Percentiles rank a stretch among this genome's conserved stretches.
These are phyloP conservation scores for Cyberlindnera maclurae DNA, from an alignment of 805 yeast genomes.

Conservation along the genomic window DNA sequence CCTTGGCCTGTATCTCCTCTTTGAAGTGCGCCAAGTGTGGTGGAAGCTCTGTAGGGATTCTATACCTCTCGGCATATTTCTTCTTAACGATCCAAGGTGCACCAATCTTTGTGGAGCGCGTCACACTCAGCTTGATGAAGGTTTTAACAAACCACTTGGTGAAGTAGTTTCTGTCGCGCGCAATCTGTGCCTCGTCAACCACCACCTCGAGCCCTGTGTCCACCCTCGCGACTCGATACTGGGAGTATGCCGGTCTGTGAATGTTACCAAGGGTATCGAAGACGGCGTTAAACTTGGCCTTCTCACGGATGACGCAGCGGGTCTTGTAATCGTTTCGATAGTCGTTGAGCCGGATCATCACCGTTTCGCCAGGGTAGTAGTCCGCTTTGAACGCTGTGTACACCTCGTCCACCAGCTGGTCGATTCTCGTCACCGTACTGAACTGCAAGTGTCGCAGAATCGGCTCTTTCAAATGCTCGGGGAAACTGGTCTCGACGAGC, in stretches of 20 bases:
- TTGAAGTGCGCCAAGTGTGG: constrained; percentile 35
- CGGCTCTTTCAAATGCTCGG: constrained; percentile 88
- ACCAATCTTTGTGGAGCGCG: constrained; percentile 73
- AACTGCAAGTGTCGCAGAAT: constrained; percentile 81
- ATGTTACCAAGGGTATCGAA: constrained; percentile 29
- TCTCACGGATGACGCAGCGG: constrained; percentile 64
- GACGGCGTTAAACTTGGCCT: constrained; percentile 64
- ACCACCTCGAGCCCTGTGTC: constrained; percentile 51
- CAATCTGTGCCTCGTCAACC: constrained; percentile 64
- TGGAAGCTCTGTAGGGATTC: constrained; percentile 58
- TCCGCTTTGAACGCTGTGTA: constrained; percentile 71
- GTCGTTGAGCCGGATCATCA: constrained; percentile 42
- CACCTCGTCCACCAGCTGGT: constrained; percentile 81
- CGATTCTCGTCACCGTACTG: constrained; percentile 73
- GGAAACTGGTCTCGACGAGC: constrained; percentile 74
- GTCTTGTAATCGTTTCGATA: constrained; percentile 23
- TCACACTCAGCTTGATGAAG: constrained; percentile 63
- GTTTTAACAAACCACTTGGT: constrained; percentile 90
- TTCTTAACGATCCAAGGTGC: constrained; percentile 94
- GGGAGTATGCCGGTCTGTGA: constrained; percentile 46
- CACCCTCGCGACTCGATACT: constrained; percentile 63
- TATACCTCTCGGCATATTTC: constrained; percentile 61
- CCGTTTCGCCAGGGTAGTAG: constrained; percentile 87
- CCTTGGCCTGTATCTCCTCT: constrained; percentile 18
- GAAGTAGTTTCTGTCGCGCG: constrained; percentile 79